Conservation (phyloP, 2,329 filamentous ascomycete species). For the Aphanoascus verrucosus region DNA sequence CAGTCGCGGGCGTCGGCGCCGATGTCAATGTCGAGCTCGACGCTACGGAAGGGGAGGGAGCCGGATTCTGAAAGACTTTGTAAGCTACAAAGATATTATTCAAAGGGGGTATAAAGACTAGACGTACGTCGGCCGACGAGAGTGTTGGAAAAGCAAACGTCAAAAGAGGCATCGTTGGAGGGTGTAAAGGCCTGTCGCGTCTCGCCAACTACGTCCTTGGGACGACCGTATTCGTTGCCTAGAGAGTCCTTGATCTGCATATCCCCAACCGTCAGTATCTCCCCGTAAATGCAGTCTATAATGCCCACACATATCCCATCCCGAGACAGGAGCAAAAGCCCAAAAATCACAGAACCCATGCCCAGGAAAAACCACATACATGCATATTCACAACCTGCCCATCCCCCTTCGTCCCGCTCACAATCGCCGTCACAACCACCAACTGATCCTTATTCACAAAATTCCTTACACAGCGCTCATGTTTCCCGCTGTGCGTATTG, state of each 20-base stretch:
- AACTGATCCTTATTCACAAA: constrained; percentile 86
- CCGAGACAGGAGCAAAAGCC: too few species aligned
- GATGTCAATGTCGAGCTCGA: constrained; percentile 93
- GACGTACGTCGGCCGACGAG: constrained; percentile 55
- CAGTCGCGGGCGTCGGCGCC: constrained; percentile 96
- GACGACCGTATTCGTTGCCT: constrained; percentile 88
- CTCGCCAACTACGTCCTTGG: constrained; percentile 85
- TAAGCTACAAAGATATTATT: constrained; percentile 8
- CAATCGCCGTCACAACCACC: constrained; percentile 85
- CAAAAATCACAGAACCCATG: neutral
- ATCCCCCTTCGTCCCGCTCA: constrained; percentile 78
- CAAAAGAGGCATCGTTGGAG: constrained; percentile 81
- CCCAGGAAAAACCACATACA: constrained; percentile 43
- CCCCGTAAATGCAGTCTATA: neutral
- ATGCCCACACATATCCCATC: too few species aligned
- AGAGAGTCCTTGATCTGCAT: constrained; percentile 81
- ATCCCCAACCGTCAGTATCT: constrained; percentile 5
- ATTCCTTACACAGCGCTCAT: constrained; percentile 89
- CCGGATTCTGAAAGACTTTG: constrained; percentile 25
- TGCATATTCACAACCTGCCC: constrained; percentile 91
- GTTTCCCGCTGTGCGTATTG: constrained; percentile 49
- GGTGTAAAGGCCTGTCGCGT: constrained; percentile 89
- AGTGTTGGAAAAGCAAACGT: constrained; percentile 90
- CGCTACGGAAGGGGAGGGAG: constrained; percentile 50
- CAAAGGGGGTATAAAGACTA: neutral